Evolutionary conservation across 148 eudicot species (phyloP).

Genomic region (Rhododendron griersonianum): DNA sequence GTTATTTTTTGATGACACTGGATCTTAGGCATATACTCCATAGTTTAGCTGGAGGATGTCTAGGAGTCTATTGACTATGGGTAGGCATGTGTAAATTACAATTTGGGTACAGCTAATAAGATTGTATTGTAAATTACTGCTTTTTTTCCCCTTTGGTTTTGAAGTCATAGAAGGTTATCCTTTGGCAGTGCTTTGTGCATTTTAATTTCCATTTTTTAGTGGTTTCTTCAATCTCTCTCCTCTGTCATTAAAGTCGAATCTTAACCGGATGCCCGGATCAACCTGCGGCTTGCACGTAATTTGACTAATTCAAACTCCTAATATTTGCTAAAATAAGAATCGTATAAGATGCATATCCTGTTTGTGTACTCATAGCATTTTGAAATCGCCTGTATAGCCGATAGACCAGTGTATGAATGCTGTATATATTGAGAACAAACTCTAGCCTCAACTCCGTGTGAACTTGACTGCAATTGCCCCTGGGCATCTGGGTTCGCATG

Average conservation of each 20-base stretch:
- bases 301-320: not conserved
- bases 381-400: not conserved
- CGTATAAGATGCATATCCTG: not conserved
- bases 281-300: too few relatives aligned
- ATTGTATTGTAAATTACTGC: not conserved
- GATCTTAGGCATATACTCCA: not conserved
- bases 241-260: not conserved
- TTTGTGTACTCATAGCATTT: too few relatives aligned
- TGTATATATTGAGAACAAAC: not conserved
- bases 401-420: not conserved
- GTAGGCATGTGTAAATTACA: not conserved
- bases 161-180: not conserved
- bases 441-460: not conserved
- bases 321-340: not conserved
- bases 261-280: too few relatives aligned
- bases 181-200: not conserved
- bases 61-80: not conserved
- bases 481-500: not conserved
- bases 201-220: not conserved
- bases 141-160: not conserved
- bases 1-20: not conserved
- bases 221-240: not conserved
- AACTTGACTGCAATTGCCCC: not conserved
- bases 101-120: not conserved
- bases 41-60: not conserved